Evolutionary conservation across 331 rosid species (phyloP), one percentile per base, ranked within the genome.

Genomic region (Phaseolus coccineus): DNA sequence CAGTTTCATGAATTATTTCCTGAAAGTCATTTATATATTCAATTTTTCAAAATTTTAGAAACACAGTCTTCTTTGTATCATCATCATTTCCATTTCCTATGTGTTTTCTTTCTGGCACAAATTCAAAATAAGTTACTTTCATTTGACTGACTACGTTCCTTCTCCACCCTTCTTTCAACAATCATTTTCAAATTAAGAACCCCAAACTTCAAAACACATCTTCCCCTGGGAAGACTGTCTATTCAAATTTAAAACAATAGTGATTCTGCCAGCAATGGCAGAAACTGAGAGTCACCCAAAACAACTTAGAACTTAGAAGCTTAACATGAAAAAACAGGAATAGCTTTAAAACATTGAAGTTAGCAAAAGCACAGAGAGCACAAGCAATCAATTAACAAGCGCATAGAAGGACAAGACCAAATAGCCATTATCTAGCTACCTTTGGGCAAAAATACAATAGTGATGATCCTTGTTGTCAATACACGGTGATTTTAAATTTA

Each of bases 261-360:
- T 3, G 22, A 46, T 14, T 83, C 88, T 14, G 73, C 57, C 58
- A 74, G 85, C 35, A 81, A 73, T 0, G 69, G 74, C 42, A 87
- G 85, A 62, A 79, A 81, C 5, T 85, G 87, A 61, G 79, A 85
- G 42, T 83, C 91, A 3, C 85, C 88, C 37, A 85, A 57, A 2
- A 73, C 83, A 5, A 89, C 90, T 59, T 84, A 53, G 82, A 5
- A 89, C 90, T 59, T 84, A 53, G 82, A 87, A 87, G 79, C 84
- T 83, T 61, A 10, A 85, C 77, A 74, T 83, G 56, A 6, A 40
- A 5, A 39, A 8, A 39, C n/a, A 8, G 3, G 8, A 12, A 55
- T 4, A 22, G n/a, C 10, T 33, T 66, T 66, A 37, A 33, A 22
- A 19, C 31, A 40, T 66, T 39, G 52, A 66, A 66, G 52, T 9